Conservation (phyloP, 257 asterid species). For the Solanum corneliomulleri region DNA sequence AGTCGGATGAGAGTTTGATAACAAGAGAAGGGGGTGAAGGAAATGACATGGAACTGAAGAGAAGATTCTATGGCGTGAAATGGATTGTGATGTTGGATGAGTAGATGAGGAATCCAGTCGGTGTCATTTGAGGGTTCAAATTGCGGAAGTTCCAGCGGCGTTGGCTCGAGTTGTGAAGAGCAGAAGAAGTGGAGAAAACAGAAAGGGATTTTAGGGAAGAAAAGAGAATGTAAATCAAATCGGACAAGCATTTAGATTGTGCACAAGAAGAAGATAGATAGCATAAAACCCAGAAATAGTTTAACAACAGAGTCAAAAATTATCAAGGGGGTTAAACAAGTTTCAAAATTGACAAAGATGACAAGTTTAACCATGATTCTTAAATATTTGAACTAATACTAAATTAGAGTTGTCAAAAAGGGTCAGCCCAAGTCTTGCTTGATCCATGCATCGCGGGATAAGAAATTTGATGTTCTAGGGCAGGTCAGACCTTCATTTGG, state of each 20-base stretch:
- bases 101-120: constrained; percentile 48
- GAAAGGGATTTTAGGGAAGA: background rate
- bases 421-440: too few relatives aligned
- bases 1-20: constrained; percentile 82
- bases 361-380: too few relatives aligned
- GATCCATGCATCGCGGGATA: too few relatives aligned
- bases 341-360: too few relatives aligned
- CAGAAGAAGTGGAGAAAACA: background rate
- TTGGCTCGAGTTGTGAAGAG: background rate
- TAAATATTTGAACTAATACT: too few relatives aligned
- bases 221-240: background rate
- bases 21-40: constrained; percentile 39
- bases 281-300: too few relatives aligned
- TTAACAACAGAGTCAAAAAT: too few relatives aligned
- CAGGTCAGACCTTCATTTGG: too few relatives aligned
- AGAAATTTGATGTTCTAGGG: too few relatives aligned
- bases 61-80: constrained; percentile 83
- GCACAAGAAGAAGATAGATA: background rate
- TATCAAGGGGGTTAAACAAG: too few relatives aligned
- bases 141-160: constrained; percentile 28
- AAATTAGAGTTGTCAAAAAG: too few relatives aligned
- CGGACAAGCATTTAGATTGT: background rate
- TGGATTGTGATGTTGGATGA: constrained; percentile 78
- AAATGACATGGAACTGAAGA: constrained; percentile 57
- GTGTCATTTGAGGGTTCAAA: constrained; percentile 54